Evolutionary conservation across 1,139 yeast species (phyloP), one percentile per base, ranked within the genome.

Genomic region (Magnusiomyces sp.): DNA sequence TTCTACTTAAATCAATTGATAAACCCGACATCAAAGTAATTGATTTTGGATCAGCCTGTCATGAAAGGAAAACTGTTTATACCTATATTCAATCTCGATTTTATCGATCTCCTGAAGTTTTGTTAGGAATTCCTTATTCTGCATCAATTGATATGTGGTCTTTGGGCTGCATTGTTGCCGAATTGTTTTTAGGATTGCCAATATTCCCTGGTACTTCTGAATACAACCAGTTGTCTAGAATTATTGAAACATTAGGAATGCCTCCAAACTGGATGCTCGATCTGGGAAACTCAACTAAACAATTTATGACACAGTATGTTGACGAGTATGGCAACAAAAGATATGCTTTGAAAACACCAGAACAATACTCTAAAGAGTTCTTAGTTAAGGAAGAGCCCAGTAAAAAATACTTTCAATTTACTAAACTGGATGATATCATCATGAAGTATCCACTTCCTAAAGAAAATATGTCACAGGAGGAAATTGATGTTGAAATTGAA

Each of bases 81-180:
- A 87, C 97, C 0, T 94, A 94, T 65, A 89, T 94, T 54, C 99
- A 94, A 65, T 88, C 96, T 7, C 74, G 99, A 52, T 94, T 92
- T 63, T 94, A 94, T 67, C 75, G 99, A 54, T 88, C 96, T 0
- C 99, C 99, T 0, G 99, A 92, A 65, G 95, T 92, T 17, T 79
- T 92, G 2, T 69, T 92, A 32, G 98, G 99, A 0, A 72, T 92
- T 45, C 95, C 96, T 4, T 71, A 71, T 55, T 85, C 96, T 0
- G 81, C 95, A 19, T 81, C 95, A 7, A 92, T 92, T 52, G 99
- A 92, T 66, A 89, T 92, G 90, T 92, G 99, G 99, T 89, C 97
- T 1, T 71, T 92, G 43, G 99, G 98, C 1, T 92, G 99, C 70
- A 92, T 94, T 49, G 83, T 90, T 36, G 97, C 96, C 0, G 99